phyloP scores from a whole-genome alignment of 805 yeast genomes.

The Maudiozyma pseudohumilis region DNA sequence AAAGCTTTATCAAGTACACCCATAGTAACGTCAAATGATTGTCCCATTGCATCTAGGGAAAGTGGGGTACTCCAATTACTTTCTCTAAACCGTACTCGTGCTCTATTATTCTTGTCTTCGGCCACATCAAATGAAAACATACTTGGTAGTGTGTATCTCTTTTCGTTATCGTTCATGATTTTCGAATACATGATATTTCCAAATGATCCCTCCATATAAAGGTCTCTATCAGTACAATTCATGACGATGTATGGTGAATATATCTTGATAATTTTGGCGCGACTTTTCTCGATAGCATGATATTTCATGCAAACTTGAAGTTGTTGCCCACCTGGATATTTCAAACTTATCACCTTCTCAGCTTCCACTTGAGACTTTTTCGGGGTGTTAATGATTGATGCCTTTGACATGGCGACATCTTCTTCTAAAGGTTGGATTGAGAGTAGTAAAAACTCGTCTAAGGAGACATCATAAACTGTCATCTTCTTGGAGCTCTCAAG shows the following conservation, averaged over 20 bases:
- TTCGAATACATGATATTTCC: constrained; percentile 42
- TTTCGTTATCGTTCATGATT: constrained; percentile 25
- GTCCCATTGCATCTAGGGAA: constrained; percentile 87
- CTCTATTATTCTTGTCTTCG: constrained; percentile 53
- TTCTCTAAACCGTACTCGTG: constrained; percentile 53
- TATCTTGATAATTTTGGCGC: constrained; percentile 53
- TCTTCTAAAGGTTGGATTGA: constrained; percentile 53
- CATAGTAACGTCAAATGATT: constrained; percentile 47
- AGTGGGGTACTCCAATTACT: constrained; percentile 64
- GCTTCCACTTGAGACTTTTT: constrained; percentile 42
- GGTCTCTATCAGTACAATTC: constrained; percentile 64
- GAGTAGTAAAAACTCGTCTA: constrained; percentile 59
- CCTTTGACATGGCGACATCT: constrained; percentile 29
- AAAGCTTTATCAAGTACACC: constrained; percentile 39
- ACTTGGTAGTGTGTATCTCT: constrained; percentile 41
- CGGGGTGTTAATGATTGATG: constrained; percentile 38
- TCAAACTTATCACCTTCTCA: constrained; percentile 44
- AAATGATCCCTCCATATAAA: constrained; percentile 48
- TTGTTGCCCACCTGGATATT: constrained; percentile 55
- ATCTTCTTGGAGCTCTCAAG: constrained; percentile 58
- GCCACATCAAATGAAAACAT: constrained; percentile 76
- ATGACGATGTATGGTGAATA: constrained; percentile 78
- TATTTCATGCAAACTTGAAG: constrained; percentile 60
- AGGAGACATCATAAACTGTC: constrained; percentile 70
- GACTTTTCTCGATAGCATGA: constrained; percentile 37